phyloP scores from a whole-genome alignment of 2,329 filamentous ascomycete species.

The Rhynchosporium secalis region DNA sequence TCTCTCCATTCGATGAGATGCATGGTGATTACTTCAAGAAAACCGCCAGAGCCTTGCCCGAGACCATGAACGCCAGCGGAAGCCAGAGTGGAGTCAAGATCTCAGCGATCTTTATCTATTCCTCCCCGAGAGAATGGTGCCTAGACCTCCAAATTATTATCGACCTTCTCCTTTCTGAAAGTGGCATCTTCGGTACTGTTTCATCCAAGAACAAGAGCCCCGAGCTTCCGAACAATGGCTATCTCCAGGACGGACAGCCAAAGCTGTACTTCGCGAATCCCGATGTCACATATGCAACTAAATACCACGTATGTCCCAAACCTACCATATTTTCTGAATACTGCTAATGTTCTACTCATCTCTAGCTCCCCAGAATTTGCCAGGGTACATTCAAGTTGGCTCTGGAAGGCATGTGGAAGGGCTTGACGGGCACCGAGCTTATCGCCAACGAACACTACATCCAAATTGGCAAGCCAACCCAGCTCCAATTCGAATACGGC shows the following conservation, averaged over 20 bases:
- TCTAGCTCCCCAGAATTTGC: conserved; percentile 33
- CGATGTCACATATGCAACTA: conserved; percentile 15
- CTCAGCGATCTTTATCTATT: conserved; percentile 43
- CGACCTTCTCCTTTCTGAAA: conserved; percentile 64
- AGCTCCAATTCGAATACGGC: conserved; percentile 66
- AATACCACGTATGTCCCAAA: background rate
- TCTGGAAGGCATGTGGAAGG: conserved; percentile 10
- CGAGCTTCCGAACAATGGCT: conserved; percentile 39
- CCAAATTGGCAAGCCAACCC: conserved; percentile 15
- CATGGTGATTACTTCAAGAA: conserved; percentile 12
- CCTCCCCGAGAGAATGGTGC: conserved; percentile 53
- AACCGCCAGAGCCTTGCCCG: background rate
- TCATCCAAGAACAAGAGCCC: conserved; percentile 41
- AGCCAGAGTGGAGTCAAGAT: conserved; percentile 43
- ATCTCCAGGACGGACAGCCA: conserved; percentile 17
- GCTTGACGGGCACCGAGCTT: background rate
- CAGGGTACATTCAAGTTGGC: conserved; percentile 61
- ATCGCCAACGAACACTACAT: background rate
- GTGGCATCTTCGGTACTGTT: conserved; percentile 62
- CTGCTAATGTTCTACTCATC: background rate
- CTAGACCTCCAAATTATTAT: conserved; percentile 60
- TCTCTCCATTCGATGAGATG: conserved; percentile 18
- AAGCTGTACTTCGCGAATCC: conserved; percentile 19
- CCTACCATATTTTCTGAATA: background rate
- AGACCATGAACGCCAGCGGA: conserved; percentile 34